phyloP scores from a whole-genome alignment of 441 rosid species.

The Eugenia klotzschiana region DNA sequence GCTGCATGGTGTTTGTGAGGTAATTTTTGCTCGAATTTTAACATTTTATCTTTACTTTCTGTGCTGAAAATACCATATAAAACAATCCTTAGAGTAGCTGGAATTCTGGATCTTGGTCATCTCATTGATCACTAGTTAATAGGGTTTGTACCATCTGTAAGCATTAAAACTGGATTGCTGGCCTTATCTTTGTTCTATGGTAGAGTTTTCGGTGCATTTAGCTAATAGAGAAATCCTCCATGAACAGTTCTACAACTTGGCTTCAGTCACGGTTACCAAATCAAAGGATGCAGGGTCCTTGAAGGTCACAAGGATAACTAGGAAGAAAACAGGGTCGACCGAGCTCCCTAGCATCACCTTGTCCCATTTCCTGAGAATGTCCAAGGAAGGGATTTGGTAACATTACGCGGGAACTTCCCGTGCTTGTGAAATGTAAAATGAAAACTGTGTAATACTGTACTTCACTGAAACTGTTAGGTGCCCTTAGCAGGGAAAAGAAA shows the following conservation, averaged over 20 bases:
- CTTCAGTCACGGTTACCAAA: constrained; percentile 43
- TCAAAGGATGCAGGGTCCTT: constrained; percentile 18
- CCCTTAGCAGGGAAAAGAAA: neutral
- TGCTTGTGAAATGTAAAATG: neutral
- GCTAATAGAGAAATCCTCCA: neutral
- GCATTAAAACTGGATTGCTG: neutral
- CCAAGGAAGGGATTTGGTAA: constrained; percentile 81
- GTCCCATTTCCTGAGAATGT: constrained; percentile 61
- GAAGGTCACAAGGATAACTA: constrained; percentile 53
- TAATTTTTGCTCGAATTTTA: constrained; percentile 4
- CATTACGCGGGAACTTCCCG: neutral
- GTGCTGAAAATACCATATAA: neutral
- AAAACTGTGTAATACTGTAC: neutral
- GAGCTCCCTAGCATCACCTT: constrained; percentile 52
- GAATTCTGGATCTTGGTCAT: neutral
- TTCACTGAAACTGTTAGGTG: neutral
- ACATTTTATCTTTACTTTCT: neutral
- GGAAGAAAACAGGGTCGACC: constrained; percentile 20
- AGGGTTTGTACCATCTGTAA: neutral
- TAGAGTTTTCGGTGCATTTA: neutral
- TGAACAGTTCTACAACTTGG: constrained; percentile 72
- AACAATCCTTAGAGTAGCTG: neutral
- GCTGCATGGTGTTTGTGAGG: constrained; percentile 94
- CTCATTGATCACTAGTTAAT: neutral
- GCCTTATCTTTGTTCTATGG: neutral